phyloP scores from a whole-genome alignment of 1,284 basidiomycete species.

The Termitomyces sp. region DNA sequence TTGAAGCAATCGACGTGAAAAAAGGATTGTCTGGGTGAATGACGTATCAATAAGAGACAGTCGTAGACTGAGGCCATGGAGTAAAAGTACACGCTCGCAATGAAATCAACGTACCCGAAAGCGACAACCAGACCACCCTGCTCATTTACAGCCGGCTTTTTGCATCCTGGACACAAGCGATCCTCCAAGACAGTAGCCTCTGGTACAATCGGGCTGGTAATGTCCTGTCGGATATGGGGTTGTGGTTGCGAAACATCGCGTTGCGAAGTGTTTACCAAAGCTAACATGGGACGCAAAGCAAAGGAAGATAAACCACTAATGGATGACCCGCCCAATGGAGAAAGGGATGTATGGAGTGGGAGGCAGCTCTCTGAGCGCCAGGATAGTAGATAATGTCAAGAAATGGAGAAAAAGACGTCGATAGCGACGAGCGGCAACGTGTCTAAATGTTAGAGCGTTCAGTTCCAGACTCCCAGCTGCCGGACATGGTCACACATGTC shows the following conservation, averaged over 20 bases:
- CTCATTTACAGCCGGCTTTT: slow-evolving; percentile 76
- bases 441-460: slow-evolving; percentile 9
- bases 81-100: slow-evolving; percentile 2
- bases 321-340: slow-evolving; percentile 11
- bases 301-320: background rate
- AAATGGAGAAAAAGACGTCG: slow-evolving; percentile 13
- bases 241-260: slow-evolving; percentile 27
- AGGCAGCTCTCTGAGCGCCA: slow-evolving; percentile 25
- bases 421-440: slow-evolving; percentile 14
- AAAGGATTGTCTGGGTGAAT: slow-evolving; percentile 61
- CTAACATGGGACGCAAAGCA: slow-evolving; percentile 17
- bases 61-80: background rate
- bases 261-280: slow-evolving; percentile 24
- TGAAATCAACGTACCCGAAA: slow-evolving; percentile 61
- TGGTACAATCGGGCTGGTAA: slow-evolving; percentile 11
- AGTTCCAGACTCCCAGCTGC: background rate
- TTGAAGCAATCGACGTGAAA: slow-evolving; percentile 83
- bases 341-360: slow-evolving; percentile 3
- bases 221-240: slow-evolving; percentile 23
- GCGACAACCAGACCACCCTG: slow-evolving; percentile 86
- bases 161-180: slow-evolving; percentile 81
- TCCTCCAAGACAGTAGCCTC: slow-evolving; percentile 42
- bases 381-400: slow-evolving; percentile 12
- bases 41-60: slow-evolving; percentile 2
- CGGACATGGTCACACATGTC: slow-evolving; percentile 6